phyloP scores from a whole-genome alignment of 345 rosid genomes.

The Geranium brycei region DNA sequence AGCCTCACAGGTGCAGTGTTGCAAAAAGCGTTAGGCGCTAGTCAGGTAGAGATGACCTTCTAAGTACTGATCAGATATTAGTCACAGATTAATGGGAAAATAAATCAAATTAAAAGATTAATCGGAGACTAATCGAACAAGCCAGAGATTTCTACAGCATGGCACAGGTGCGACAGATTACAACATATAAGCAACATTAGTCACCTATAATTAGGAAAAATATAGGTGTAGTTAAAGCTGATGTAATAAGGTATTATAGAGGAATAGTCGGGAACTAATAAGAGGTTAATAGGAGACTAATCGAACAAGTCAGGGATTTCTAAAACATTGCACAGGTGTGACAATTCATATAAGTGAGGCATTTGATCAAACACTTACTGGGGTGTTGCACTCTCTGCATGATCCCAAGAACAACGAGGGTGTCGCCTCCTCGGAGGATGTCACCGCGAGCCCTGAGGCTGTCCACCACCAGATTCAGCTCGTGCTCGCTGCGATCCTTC shows the following conservation, averaged over 20 bases:
- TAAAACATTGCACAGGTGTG: background rate
- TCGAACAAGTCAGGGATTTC: background rate
- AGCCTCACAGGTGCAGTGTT: no score
- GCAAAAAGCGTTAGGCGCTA: no score
- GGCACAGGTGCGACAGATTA: no score
- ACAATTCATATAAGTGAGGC: no score
- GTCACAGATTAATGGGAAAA: no score
- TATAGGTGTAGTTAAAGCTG: no score
- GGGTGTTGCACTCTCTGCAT: constrained; percentile 42
- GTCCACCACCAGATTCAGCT: constrained; percentile 23
- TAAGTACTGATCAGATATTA: no score
- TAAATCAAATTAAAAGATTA: background rate
- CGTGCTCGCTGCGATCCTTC: constrained; percentile 28
- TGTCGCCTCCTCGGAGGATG: constrained; percentile 38
- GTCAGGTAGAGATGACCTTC: background rate
- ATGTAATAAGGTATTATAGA: no score
- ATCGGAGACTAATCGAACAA: background rate
- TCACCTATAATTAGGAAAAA: no score
- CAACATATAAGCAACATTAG: no score
- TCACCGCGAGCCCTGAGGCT: constrained; percentile 25
- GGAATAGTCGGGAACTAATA: no score
- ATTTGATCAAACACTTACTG: constrained; percentile 22
- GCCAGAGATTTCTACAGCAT: background rate
- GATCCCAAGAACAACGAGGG: constrained; percentile 38
- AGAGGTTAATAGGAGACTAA: background rate